Conservation (phyloP, 202 grass and related monocot genomes). For the Schoenoplectus triqueter region DNA sequence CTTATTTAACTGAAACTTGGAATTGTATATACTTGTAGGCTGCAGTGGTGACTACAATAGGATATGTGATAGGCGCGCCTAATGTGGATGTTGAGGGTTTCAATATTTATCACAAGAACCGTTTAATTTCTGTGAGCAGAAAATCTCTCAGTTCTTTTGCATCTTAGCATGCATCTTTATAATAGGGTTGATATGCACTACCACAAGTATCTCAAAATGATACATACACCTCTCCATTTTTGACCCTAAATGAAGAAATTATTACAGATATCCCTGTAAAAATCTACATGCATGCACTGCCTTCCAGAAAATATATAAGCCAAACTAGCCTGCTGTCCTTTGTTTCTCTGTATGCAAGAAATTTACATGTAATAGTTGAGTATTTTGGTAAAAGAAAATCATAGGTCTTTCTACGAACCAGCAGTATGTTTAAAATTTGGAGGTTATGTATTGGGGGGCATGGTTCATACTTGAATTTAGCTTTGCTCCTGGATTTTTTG, state of each 20-base stretch:
- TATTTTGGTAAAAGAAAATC: background rate
- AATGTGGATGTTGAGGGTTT: conserved; percentile 90
- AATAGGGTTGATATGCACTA: background rate
- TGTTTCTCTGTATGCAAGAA: background rate
- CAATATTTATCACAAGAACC: conserved; percentile 98
- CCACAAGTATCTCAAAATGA: background rate
- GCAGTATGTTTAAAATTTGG: conserved; percentile 11
- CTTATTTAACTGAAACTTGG: conserved; percentile 2
- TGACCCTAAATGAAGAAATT: background rate
- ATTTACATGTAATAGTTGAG: background rate
- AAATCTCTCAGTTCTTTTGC: conserved; percentile 21
- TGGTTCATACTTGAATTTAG: background rate
- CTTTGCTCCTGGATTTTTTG: background rate
- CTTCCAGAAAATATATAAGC: background rate
- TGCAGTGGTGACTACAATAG: conserved; percentile 79
- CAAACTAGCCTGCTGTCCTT: background rate
- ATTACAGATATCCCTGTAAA: background rate
- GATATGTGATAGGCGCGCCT: conserved; percentile 92
- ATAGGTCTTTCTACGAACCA: background rate
- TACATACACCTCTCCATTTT: background rate
- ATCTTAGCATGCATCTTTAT: background rate
- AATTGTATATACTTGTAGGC: conserved; percentile 43
- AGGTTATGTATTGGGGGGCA: background rate
- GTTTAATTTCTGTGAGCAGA: conserved; percentile 79
- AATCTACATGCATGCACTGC: conserved; percentile 1